These are phyloP conservation scores for Boletus barrowsii DNA, from an alignment of 768 basidiomycete genomes.

Conservation along the genomic window DNA sequence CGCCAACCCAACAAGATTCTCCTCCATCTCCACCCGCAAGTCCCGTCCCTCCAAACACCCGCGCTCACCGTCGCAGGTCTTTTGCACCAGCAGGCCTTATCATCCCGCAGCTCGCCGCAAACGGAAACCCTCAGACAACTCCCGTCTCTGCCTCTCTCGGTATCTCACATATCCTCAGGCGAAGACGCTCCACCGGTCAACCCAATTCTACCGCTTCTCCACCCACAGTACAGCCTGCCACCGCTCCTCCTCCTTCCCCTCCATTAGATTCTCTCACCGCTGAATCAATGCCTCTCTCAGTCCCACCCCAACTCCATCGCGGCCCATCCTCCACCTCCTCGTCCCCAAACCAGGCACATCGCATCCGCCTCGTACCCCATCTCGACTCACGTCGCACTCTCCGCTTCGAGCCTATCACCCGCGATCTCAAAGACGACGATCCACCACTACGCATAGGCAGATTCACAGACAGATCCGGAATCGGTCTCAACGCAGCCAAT, in stretches of 20 bases:
- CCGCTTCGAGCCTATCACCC: constrained; percentile 87
- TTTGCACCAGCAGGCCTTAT: constrained; percentile 37
- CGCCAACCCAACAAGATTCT: constrained; percentile 24
- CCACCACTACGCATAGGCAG: constrained; percentile 82
- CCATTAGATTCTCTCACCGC: constrained; percentile 2
- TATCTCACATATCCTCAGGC: constrained; percentile 63
- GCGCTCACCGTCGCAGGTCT: constrained; percentile 37
- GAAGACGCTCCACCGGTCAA: constrained; percentile 63
- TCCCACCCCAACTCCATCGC: constrained; percentile 20
- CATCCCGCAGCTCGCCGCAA: constrained; percentile 35
- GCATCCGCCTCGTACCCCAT: constrained; percentile 93
- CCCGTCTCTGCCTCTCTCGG: constrained; percentile 34
- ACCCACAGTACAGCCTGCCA: constrained; percentile 1
- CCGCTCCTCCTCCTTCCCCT: constrained; percentile 14
- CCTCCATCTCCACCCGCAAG: constrained; percentile 46
- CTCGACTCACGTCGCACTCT: constrained; percentile 87
- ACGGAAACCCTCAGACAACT: constrained; percentile 23
- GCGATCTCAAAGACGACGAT: constrained; percentile 74
- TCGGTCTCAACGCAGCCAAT: constrained; percentile 62
- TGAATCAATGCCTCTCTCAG: constrained; percentile 18
- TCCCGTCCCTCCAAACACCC: constrained; percentile 33
- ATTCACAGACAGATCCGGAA: constrained; percentile 84
- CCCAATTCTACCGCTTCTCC: constrained; percentile 27
- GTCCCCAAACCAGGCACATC: constrained; percentile 44
- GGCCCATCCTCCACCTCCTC: constrained; percentile 17